Conservation (phyloP, 1,284 basidiomycete species). For the Quambalaria eucalypti region DNA sequence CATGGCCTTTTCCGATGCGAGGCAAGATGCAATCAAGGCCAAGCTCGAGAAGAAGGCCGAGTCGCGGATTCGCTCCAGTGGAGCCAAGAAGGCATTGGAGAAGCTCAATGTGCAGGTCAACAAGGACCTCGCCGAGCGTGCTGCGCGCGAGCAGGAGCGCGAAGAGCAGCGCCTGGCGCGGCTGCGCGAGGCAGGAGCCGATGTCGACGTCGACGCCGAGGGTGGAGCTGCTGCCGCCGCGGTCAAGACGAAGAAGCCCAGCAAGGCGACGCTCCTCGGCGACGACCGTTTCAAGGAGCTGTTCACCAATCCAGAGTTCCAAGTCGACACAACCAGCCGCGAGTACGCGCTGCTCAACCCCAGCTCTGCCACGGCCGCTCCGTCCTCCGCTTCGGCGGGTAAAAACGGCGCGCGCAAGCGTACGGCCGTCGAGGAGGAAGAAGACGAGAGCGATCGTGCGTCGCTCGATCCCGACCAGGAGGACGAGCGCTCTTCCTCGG, state of each 20-base stretch:
- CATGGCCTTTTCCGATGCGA: conserved; percentile 85
- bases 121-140: conserved; percentile 78
- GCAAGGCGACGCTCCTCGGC: conserved; percentile 54
- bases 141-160: conserved; percentile 62
- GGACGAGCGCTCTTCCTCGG: conserved; percentile 10
- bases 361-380: conserved; percentile 53
- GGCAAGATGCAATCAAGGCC: conserved; percentile 74
- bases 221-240: conserved; percentile 49
- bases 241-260: conserved; percentile 10
- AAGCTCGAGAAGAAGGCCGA: conserved; percentile 90
- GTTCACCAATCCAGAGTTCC: conserved; percentile 87
- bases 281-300: conserved; percentile 85
- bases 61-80: conserved; percentile 59
- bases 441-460: conserved; percentile 69
- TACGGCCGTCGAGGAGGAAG: conserved; percentile 80
- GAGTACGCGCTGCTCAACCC: conserved; percentile 90
- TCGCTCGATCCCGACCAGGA: conserved; percentile 52
- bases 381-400: conserved; percentile 1
- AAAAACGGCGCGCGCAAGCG: conserved; percentile 42
- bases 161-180: conserved; percentile 51
- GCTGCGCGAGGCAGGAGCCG: conserved; percentile 24
- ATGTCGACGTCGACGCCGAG: conserved; percentile 48
- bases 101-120: conserved; percentile 64
- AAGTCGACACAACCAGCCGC: conserved; percentile 75
- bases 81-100: conserved; percentile 26